phyloP scores from a whole-genome alignment of 2,329 filamentous ascomycete species.

The Ophiocordyceps robertsii region DNA sequence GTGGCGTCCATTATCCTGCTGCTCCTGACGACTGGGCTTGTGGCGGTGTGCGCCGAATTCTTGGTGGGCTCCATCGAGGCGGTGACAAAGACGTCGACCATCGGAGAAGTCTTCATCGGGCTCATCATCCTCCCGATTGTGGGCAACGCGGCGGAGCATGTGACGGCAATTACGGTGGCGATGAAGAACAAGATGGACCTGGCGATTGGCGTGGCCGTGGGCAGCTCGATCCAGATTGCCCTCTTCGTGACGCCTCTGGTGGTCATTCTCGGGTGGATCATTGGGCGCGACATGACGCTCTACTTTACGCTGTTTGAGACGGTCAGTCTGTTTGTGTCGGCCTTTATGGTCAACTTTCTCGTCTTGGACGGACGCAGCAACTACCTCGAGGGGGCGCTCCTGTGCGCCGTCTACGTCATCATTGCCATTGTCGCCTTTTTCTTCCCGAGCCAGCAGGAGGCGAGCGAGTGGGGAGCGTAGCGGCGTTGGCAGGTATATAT shows the following conservation, averaged over 20 bases:
- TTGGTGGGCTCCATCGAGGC: conserved; percentile 55
- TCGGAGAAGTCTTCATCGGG: conserved; percentile 57
- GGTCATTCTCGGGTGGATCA: conserved; percentile 59
- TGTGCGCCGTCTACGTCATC: conserved; percentile 55
- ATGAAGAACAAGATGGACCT: conserved; percentile 68
- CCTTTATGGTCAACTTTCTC: conserved; percentile 79
- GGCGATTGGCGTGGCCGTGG: conserved; percentile 58
- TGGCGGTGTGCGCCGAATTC: conserved; percentile 57
- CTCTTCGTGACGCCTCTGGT: conserved; percentile 58
- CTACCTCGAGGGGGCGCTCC: conserved; percentile 65
- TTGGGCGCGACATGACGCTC: conserved; percentile 57
- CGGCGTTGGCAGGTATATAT: too few species aligned
- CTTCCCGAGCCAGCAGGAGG: conserved; percentile 40
- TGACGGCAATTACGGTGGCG: conserved; percentile 57
- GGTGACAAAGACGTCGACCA: conserved; percentile 38
- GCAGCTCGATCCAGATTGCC: conserved; percentile 59
- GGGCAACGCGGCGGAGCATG: conserved; percentile 61
- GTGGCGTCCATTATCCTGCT: conserved; percentile 46
- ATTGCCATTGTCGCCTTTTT: conserved; percentile 55
- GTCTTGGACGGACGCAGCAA: conserved; percentile 78
- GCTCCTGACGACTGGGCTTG: conserved; percentile 48
- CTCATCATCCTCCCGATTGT: conserved; percentile 62
- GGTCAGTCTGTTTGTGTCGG: conserved; percentile 69
- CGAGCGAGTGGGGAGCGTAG: conserved; percentile 23
- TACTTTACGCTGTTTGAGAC: conserved; percentile 88